Evolutionary conservation across 768 basidiomycete genomes (phyloP).

Genomic region (Amanita rubescens): DNA sequence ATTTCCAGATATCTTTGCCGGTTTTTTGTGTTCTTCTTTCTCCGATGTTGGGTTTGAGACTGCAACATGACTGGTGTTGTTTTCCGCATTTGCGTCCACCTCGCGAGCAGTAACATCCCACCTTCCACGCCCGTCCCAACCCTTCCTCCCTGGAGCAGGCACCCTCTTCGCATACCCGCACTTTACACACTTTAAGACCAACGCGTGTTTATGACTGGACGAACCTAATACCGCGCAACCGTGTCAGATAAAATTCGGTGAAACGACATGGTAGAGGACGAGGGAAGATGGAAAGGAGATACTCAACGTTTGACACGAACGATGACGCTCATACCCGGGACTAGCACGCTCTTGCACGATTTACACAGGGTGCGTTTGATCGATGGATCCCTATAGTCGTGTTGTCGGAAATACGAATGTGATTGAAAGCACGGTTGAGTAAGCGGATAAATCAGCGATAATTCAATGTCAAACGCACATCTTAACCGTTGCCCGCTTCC

Average conservation of each 20-base stretch:
- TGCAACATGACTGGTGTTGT: background rate
- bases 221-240: constrained; percentile 19
- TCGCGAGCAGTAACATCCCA: background rate
- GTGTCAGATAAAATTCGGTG: too few species aligned
- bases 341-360: constrained; percentile 52
- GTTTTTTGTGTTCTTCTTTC: background rate
- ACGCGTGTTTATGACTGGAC: constrained; percentile 41
- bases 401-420: background rate
- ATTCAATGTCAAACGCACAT: constrained; percentile 37
- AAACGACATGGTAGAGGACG: background rate
- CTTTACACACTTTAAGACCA: constrained; percentile 50
- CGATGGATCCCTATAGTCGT: constrained; percentile 72
- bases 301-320: constrained; percentile 62
- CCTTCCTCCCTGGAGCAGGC: background rate
- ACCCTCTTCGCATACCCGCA: constrained; percentile 29
- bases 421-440: background rate
- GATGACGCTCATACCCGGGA: constrained; percentile 60
- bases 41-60: too few species aligned
- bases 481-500: constrained; percentile 69
- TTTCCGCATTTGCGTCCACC: background rate
- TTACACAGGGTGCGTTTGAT: constrained; percentile 80
- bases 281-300: background rate
- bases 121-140: background rate
- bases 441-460: background rate
- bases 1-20: background rate